phyloP scores from a whole-genome alignment of 163 green algal genomes.

The Botryococcus braunii region DNA sequence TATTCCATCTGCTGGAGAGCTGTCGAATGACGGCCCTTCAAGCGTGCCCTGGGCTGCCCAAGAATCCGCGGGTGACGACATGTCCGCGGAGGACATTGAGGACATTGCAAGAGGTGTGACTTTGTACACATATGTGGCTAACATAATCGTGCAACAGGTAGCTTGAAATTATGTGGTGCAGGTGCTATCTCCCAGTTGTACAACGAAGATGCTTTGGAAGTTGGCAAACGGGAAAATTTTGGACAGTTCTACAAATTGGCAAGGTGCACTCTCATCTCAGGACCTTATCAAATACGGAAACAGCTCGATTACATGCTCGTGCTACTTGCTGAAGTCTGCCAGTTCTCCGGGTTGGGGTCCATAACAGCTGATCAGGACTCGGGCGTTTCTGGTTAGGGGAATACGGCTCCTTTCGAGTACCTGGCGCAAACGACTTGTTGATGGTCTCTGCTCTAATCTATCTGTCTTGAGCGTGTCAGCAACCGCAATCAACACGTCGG shows the following conservation, averaged over 20 bases:
- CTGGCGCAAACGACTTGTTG: slow-evolving; percentile 41
- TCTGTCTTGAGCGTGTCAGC: slow-evolving; percentile 43
- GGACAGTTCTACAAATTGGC: no score
- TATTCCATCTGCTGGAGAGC: no score
- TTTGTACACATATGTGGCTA: no score
- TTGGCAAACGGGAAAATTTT: slow-evolving; percentile 47
- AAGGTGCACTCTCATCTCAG: slow-evolving; percentile 35
- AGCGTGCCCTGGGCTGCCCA: no score
- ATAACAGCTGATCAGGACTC: not conserved
- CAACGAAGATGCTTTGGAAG: slow-evolving; percentile 42
- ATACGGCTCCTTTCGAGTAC: slow-evolving; percentile 26
- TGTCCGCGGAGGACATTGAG: no score
- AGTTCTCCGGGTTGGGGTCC: not conserved
- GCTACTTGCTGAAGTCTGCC: not conserved
- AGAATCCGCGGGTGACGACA: no score
- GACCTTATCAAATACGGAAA: slow-evolving; percentile 2
- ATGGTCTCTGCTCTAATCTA: slow-evolving; percentile 57
- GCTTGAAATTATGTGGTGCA: no score
- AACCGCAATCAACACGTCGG: slow-evolving; percentile 20
- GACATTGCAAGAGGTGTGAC: no score
- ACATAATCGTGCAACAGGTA: no score
- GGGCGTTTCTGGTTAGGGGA: slow-evolving; percentile 15
- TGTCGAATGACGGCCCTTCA: no score
- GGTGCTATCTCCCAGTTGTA: slow-evolving; percentile 45
- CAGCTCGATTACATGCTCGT: not conserved